Conservation (phyloP, 2,329 filamentous ascomycete genomes). For the Fusarium haematococcum region DNA sequence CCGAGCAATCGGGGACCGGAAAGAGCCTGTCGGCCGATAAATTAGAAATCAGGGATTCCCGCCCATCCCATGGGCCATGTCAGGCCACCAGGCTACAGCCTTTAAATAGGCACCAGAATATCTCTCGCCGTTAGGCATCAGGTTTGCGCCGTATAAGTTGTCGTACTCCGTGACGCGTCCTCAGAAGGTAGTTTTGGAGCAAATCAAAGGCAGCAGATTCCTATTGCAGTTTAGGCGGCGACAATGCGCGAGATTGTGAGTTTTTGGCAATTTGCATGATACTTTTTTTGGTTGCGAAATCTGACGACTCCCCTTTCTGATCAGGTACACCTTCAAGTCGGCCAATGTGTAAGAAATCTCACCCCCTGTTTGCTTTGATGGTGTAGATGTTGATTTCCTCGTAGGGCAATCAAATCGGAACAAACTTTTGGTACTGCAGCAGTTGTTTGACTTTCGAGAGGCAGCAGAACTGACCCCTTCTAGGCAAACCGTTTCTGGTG, state of each 20-base stretch:
- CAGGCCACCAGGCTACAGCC: constrained; percentile 31
- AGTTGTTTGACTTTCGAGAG: not conserved
- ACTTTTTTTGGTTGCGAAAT: constrained; percentile 33
- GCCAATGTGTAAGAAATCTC: constrained; percentile 85
- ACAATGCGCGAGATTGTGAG: constrained; percentile 72
- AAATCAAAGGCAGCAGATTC: not conserved
- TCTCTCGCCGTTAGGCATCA: constrained; percentile 28
- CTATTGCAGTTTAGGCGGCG: constrained; percentile 47
- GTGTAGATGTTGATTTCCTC: constrained; percentile 26
- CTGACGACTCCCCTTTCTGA: constrained; percentile 64
- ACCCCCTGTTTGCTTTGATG: constrained; percentile 46
- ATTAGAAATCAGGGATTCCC: constrained; percentile 16
- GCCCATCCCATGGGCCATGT: not conserved
- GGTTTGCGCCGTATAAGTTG: constrained; percentile 15
- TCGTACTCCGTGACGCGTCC: not conserved
- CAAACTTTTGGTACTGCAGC: constrained; percentile 81
- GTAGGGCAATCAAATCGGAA: constrained; percentile 99
- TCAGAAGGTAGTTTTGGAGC: not conserved
- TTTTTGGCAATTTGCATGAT: constrained; percentile 40
- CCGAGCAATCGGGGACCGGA: not conserved
- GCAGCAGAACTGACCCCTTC: not conserved
- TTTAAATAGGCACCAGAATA: constrained; percentile 36
- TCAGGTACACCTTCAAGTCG: constrained; percentile 99
- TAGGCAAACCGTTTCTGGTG: constrained; percentile 81
- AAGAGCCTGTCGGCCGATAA: constrained; percentile 30